Conservation (phyloP, 768 basidiomycete species). For the Russula olivacea region DNA sequence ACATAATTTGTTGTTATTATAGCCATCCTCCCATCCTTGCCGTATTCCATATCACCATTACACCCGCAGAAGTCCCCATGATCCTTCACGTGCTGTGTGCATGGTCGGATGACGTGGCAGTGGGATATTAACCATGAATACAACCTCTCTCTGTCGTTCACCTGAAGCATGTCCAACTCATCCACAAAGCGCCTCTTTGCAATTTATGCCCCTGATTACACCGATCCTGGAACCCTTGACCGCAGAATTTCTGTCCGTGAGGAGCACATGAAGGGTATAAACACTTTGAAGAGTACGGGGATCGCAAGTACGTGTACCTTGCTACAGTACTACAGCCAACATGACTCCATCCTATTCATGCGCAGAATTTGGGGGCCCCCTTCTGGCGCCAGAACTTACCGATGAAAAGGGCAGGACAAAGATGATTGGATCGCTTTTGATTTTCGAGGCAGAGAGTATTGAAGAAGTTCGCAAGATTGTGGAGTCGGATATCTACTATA, state of each 20-base stretch:
- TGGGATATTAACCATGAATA: neutral
- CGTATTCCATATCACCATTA: too few relatives aligned
- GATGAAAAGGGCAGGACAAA: constrained; percentile 17
- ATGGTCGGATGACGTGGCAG: neutral
- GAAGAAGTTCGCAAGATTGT: constrained; percentile 28
- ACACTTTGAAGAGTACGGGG: constrained; percentile 6
- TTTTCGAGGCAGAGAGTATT: constrained; percentile 26
- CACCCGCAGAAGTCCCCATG: neutral
- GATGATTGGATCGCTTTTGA: constrained; percentile 28
- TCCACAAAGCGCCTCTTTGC: constrained; percentile 25
- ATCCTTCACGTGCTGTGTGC: neutral
- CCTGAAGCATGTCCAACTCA: constrained; percentile 5
- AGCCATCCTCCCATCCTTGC: too few relatives aligned
- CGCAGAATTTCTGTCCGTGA: constrained; percentile 29
- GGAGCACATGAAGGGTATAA: constrained; percentile 27
- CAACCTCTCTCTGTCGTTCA: neutral
- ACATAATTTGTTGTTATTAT: too few relatives aligned
- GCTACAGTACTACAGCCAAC: neutral
- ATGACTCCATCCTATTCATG: neutral
- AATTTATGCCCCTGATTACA: constrained; percentile 34
- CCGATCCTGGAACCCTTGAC: constrained; percentile 27
- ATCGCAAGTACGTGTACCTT: constrained; percentile 20
- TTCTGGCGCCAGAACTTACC: constrained; percentile 22
- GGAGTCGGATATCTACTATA: constrained; percentile 31
- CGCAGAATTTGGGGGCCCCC: constrained; percentile 17